Base-by-base conservation (phyloP, 352 stramenopile species). In the Pythium apleroticum region DNA sequence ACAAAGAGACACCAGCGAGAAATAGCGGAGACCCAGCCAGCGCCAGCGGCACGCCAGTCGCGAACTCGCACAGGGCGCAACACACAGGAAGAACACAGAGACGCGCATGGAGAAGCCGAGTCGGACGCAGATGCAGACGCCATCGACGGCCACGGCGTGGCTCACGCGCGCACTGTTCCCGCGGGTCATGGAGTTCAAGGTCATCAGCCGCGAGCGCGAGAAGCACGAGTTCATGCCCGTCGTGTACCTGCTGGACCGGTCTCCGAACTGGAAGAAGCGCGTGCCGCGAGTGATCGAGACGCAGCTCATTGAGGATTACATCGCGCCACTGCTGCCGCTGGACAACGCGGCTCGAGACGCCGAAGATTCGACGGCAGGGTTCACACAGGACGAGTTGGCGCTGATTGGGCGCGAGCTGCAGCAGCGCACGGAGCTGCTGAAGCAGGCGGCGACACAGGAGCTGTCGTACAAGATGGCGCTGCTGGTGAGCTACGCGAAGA, bases 171-270 rank as follows among this genome's bases (percentile, higher is more conserved):
- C 77, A 43, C 65, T 91, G 49, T 84, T 81, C 52, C 81, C 82
- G 15, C 74, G 72, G 53, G 76, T 91, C 14, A 87, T 88, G 76
- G 82, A 91, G 78, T 91, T 89, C 69, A 89, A 89, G 48, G 80
- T 91, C 39, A 89, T 89, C 64, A 84, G 71, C 11, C 80, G 82
- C 54, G 80, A 91, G 69, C 74, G 63, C 31, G 77, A 89, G 54
- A 89, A 88, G 73, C 82, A 91, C 72, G 80, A 89, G 71, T 87
- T 89, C 67, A 88, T 89, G 78, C 82, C 82, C 1, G 76, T 89
- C 22, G 76, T 91, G 35, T 91, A 89, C 58, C 60, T 91, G 39
- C 80, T 89, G 43, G 78, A 89, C 45, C 80, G 82, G 37, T 86
- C 80, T 15, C 59, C 68, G 4, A 75, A 71, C 37, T 91, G 80